Conservation (phyloP, 306 rosid species). For the Dicorynia guianensis region DNA sequence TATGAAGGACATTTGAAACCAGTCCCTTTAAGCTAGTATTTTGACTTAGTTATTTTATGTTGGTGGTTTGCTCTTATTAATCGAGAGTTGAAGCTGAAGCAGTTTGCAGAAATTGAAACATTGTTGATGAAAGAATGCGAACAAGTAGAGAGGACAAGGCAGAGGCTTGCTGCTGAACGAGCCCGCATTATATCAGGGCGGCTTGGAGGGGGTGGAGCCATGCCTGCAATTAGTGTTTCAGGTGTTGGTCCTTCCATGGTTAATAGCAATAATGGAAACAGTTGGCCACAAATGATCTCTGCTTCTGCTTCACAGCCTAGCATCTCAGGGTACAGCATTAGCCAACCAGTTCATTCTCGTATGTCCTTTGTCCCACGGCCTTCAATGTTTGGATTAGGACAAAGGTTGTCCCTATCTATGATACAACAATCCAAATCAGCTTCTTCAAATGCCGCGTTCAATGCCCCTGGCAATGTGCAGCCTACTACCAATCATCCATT, state of each 20-base stretch:
- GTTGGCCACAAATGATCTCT: constrained; percentile 78
- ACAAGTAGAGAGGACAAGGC: constrained; percentile 89
- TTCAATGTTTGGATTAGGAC: constrained; percentile 85
- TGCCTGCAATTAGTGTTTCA: constrained; percentile 55
- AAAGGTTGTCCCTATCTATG: constrained; percentile 81
- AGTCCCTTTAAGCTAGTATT: constrained; percentile 22
- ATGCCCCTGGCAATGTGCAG: constrained; percentile 67
- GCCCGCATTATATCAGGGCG: constrained; percentile 70
- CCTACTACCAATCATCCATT: constrained; percentile 73
- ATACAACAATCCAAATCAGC: constrained; percentile 76
- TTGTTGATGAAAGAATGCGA: constrained; percentile 96
- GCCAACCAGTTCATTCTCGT: constrained; percentile 82
- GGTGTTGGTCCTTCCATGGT: constrained; percentile 78
- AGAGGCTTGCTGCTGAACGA: constrained; percentile 85
- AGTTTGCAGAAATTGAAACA: constrained; percentile 98
- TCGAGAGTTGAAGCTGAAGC: constrained; percentile 91
- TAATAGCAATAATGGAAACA: constrained; percentile 66
- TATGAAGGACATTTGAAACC: constrained; percentile 37
- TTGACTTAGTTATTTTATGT: constrained; percentile 36
- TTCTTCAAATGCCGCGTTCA: constrained; percentile 75
- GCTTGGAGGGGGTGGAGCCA: constrained; percentile 71
- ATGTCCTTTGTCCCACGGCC: constrained; percentile 83
- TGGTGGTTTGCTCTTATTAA: constrained; percentile 38
- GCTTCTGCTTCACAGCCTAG: constrained; percentile 87
- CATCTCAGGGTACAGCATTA: constrained; percentile 74